These are phyloP conservation scores for Exophiala aquamarina DNA, from an alignment of 2,329 filamentous ascomycete species.

Conservation along the genomic window DNA sequence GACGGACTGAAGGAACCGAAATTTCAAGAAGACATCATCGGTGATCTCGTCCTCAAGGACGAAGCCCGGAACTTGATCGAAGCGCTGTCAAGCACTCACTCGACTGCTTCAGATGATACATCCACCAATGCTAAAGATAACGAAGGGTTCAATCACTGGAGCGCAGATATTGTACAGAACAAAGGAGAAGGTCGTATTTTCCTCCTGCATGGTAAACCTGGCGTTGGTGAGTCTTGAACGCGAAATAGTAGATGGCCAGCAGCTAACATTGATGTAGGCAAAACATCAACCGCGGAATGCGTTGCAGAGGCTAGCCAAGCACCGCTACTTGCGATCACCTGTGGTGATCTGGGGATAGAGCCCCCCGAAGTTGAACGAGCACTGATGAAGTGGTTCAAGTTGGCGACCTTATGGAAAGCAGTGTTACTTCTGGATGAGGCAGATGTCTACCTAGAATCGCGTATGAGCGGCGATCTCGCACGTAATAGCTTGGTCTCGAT, in stretches of 20 bases:
- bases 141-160: conserved; percentile 1
- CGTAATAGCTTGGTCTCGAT: conserved; percentile 33
- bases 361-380: conserved; percentile 3
- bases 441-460: conserved; percentile 33
- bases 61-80: conserved; percentile 2
- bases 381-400: conserved; percentile 4
- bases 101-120: neutral
- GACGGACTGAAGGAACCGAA: neutral
- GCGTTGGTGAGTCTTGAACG: conserved; percentile 26
- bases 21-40: conserved; percentile 4
- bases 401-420: conserved; percentile 16
- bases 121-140: neutral
- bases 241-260: neutral
- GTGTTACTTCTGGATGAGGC: conserved; percentile 34
- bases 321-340: conserved; percentile 38
- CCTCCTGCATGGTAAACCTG: conserved; percentile 29
- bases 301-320: conserved; percentile 53
- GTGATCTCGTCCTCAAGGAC: conserved; percentile 3
- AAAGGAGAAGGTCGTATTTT: conserved; percentile 29
- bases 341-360: conserved; percentile 2
- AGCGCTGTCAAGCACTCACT: conserved; percentile 4
- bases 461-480: conserved; percentile 9
- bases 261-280: conserved; percentile 27
- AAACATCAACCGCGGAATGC: conserved; percentile 34
- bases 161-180: conserved; percentile 5